Percentiles rank a stretch among this genome's conserved stretches.
These are phyloP conservation scores for Oleoguttula mirabilis DNA, from an alignment of 495 filamentous ascomycete species.

Conservation along the genomic window DNA sequence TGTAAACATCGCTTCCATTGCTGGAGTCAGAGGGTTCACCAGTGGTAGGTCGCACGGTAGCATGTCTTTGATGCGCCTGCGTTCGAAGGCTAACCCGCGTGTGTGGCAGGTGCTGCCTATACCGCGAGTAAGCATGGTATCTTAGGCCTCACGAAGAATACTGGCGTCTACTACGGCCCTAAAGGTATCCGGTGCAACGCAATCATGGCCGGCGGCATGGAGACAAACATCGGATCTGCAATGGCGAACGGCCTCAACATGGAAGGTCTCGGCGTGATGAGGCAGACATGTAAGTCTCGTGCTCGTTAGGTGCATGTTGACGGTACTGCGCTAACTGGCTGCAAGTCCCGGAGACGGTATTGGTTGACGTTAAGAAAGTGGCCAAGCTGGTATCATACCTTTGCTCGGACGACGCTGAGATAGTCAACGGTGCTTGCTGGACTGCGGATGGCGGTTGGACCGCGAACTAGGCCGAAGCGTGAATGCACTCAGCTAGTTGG, in stretches of 20 bases:
- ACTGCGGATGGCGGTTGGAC: conserved; percentile 20
- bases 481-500: too few relatives aligned
- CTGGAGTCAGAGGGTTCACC: conserved; percentile 10
- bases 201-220: conserved; percentile 40
- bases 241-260: conserved; percentile 34
- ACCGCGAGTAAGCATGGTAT: conserved; percentile 44
- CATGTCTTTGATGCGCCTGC: too few relatives aligned
- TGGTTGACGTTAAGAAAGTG: conserved; percentile 17
- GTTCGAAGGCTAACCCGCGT: too few relatives aligned
- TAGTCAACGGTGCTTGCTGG: conserved; percentile 19
- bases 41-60: too few relatives aligned
- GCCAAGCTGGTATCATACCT: conserved; percentile 17
- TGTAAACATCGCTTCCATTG: conserved; percentile 38
- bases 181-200: conserved; percentile 48
- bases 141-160: conserved; percentile 51
- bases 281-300: conserved; percentile 4
- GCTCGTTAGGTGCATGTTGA: too few relatives aligned
- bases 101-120: conserved; percentile 43
- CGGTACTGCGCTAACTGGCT: background rate
- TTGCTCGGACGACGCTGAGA: conserved; percentile 7
- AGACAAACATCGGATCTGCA: conserved; percentile 42
- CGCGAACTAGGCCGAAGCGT: conserved; percentile 5
- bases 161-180: conserved; percentile 44
- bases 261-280: conserved; percentile 24
- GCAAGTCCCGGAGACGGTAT: conserved; percentile 1